Evolutionary conservation across 495 filamentous ascomycete species (phyloP).

Genomic region (Talaromyces nanjingensis): DNA sequence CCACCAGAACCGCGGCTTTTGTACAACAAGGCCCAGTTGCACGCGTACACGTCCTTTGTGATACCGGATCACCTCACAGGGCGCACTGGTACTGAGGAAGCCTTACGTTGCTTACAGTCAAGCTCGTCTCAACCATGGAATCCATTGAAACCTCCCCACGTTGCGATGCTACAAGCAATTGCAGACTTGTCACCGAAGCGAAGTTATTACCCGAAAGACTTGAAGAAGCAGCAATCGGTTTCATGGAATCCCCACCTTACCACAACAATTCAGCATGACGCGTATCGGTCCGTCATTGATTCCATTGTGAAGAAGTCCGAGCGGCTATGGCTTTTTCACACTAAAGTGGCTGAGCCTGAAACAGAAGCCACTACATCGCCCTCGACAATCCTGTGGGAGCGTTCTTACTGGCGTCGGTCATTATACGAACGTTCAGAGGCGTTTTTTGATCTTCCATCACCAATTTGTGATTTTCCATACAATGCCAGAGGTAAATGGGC

Average conservation of each 20-base stretch:
- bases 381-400: conserved; percentile 18
- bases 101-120: conserved; percentile 36
- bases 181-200: conserved; percentile 45
- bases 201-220: conserved; percentile 47
- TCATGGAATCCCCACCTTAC: conserved; percentile 38
- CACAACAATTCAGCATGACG: conserved; percentile 47
- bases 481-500: conserved; percentile 9
- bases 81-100: conserved; percentile 55
- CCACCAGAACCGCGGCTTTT: conserved; percentile 42
- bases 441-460: background rate
- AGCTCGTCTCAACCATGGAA: conserved; percentile 44
- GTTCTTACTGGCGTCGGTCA: conserved; percentile 27
- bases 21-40: conserved; percentile 46
- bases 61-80: conserved; percentile 50
- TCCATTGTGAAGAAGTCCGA: conserved; percentile 34
- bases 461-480: conserved; percentile 11
- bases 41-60: conserved; percentile 51
- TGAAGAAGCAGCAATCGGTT: conserved; percentile 42
- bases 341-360: background rate
- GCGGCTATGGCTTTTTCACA: conserved; percentile 11
- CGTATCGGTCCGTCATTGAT: conserved; percentile 29
- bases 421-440: conserved; percentile 29
- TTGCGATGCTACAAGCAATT: conserved; percentile 34
- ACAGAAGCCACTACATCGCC: background rate
- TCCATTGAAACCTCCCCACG: conserved; percentile 25